These are phyloP conservation scores for Metarhizium humberi DNA, from an alignment of 2,329 filamentous ascomycete genomes.

Conservation along the genomic window DNA sequence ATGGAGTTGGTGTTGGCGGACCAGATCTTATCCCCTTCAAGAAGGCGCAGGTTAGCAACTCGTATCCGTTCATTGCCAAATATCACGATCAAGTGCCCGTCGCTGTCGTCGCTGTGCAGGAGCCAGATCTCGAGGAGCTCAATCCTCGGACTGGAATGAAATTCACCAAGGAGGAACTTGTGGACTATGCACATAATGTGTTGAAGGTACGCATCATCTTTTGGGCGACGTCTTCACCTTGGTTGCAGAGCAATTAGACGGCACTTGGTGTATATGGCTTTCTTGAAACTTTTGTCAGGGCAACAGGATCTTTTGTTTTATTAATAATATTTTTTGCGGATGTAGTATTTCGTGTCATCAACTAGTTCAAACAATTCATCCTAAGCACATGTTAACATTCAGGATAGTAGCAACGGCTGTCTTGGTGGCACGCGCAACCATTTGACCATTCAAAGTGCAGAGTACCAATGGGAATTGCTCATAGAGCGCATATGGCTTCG, in stretches of 20 bases:
- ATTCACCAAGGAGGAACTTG: slow-evolving; percentile 11
- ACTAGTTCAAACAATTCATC: too few species aligned
- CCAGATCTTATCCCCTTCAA: slow-evolving; percentile 10
- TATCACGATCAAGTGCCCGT: slow-evolving; percentile 1
- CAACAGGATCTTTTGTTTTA: too few species aligned
- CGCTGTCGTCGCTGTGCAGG: background rate
- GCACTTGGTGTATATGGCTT: background rate
- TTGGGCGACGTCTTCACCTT: background rate
- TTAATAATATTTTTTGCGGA: too few species aligned
- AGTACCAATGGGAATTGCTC: too few species aligned
- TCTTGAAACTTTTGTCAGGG: too few species aligned
- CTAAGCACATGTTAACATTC: too few species aligned
- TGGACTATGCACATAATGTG: slow-evolving; percentile 7
- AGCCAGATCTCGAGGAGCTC: background rate
- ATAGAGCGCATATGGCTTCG: too few species aligned
- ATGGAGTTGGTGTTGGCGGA: slow-evolving; percentile 10
- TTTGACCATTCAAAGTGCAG: too few species aligned
- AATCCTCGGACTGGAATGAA: slow-evolving; percentile 4
- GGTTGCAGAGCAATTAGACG: background rate
- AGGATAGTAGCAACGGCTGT: too few species aligned
- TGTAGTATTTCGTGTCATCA: too few species aligned
- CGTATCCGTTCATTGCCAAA: slow-evolving; percentile 8
- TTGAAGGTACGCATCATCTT: slow-evolving; percentile 4
- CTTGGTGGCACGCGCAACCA: too few species aligned
- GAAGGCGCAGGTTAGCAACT: slow-evolving; percentile 7